Evolutionary conservation across 495 filamentous ascomycete species (phyloP).

Genomic region (Aspergillus biplanus): DNA sequence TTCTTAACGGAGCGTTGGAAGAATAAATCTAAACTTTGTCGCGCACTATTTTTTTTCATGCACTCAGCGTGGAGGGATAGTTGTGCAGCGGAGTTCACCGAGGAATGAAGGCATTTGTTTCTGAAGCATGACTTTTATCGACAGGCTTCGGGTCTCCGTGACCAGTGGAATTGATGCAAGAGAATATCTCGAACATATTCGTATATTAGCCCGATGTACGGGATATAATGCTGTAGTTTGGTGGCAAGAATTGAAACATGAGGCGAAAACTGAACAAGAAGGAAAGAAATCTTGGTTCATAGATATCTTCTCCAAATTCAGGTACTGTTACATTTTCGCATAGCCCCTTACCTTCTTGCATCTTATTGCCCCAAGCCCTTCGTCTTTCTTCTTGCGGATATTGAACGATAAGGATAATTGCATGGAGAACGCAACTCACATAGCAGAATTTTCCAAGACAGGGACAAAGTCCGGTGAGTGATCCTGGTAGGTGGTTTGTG

Average conservation of each 20-base stretch:
- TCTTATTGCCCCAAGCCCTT: background rate
- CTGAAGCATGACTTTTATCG: constrained; percentile 36
- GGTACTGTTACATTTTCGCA: too few species aligned
- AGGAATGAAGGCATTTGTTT: constrained; percentile 69
- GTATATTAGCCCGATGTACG: constrained; percentile 7
- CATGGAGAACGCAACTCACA: too few species aligned
- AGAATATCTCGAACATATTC: constrained; percentile 69
- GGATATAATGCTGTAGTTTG: constrained; percentile 13
- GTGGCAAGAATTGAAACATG: background rate
- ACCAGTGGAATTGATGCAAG: constrained; percentile 69
- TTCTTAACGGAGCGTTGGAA: constrained; percentile 80
- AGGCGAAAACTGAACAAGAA: background rate
- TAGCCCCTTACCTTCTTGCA: background rate
- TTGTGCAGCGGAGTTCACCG: constrained; percentile 40
- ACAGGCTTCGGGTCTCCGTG: constrained; percentile 41
- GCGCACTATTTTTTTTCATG: constrained; percentile 33
- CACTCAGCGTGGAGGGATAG: constrained; percentile 26
- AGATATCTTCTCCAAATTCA: background rate
- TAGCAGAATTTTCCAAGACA: too few species aligned
- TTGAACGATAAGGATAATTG: background rate
- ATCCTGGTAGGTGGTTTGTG: too few species aligned
- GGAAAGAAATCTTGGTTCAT: constrained; percentile 4
- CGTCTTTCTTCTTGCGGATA: background rate
- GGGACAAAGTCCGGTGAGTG: too few species aligned
- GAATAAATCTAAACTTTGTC: constrained; percentile 49